phyloP scores from a whole-genome alignment of 2,329 filamentous ascomycete species.

The Venturia oleaginea region DNA sequence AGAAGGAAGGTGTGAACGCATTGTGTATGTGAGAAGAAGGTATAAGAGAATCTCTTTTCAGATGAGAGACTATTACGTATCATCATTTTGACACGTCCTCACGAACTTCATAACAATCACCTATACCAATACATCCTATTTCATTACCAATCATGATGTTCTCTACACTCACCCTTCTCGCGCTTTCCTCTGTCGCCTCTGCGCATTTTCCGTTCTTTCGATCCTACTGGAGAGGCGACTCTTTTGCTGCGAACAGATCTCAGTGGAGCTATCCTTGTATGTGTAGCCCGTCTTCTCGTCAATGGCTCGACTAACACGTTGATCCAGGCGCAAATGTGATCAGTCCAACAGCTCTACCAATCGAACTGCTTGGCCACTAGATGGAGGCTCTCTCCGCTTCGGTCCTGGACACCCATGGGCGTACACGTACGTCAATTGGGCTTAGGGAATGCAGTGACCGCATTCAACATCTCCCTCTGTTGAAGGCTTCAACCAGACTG shows the following conservation, averaged over 20 bases:
- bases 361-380: slow-evolving; percentile 38
- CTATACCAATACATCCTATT: not conserved
- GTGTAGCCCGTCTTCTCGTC: slow-evolving; percentile 8
- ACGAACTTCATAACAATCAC: no score
- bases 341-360: slow-evolving; percentile 30
- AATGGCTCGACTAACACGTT: slow-evolving; percentile 3
- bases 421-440: slow-evolving; percentile 40
- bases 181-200: slow-evolving; percentile 25
- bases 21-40: not conserved
- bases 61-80: not conserved
- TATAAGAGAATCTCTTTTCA: not conserved
- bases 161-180: slow-evolving; percentile 17
- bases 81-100: no score
- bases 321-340: slow-evolving; percentile 30
- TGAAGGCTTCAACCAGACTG: slow-evolving; percentile 38
- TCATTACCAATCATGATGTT: slow-evolving; percentile 17
- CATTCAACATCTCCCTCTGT: slow-evolving; percentile 39
- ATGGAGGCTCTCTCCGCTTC: slow-evolving; percentile 33
- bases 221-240: slow-evolving; percentile 35
- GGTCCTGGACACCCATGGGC: slow-evolving; percentile 34
- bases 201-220: slow-evolving; percentile 36
- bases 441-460: slow-evolving; percentile 30
- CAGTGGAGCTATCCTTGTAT: slow-evolving; percentile 35
- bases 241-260: slow-evolving; percentile 26
- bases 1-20: not conserved